phyloP scores from a whole-genome alignment of 345 rosid species.

The Eucalyptus coolabah region DNA sequence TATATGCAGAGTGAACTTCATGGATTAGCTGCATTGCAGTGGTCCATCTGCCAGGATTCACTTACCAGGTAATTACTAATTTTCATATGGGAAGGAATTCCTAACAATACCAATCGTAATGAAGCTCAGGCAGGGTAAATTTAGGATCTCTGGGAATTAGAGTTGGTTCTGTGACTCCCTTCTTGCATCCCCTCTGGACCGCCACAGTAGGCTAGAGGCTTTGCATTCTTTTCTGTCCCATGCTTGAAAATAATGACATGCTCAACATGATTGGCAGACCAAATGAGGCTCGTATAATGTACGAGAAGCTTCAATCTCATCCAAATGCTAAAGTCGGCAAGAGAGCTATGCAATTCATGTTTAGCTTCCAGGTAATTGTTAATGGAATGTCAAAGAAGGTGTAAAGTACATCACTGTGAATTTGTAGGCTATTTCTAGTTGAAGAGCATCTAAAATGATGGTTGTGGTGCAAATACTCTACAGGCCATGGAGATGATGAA shows the following conservation, averaged over 20 bases:
- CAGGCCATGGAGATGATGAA: conserved; percentile 90
- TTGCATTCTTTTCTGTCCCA: neutral
- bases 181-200: neutral
- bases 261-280: conserved; percentile 24
- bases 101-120: neutral
- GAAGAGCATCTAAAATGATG: neutral
- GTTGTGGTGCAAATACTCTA: neutral
- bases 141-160: neutral
- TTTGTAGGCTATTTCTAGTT: neutral
- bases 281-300: conserved; percentile 60
- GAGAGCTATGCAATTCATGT: conserved; percentile 61
- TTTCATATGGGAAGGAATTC: neutral
- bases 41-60: conserved; percentile 93
- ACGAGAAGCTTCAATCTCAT: conserved; percentile 79
- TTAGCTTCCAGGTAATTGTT: conserved; percentile 67
- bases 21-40: conserved; percentile 88
- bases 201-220: neutral
- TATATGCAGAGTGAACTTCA: conserved; percentile 65
- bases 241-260: neutral
- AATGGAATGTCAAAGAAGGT: neutral
- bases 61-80: conserved; percentile 32
- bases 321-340: conserved; percentile 63
- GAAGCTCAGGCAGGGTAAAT: neutral
- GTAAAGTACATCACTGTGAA: neutral
- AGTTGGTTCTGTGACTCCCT: neutral